Evolutionary conservation across 306 rosid genomes (phyloP).

Genomic region (Glycyrrhiza uralensis): DNA sequence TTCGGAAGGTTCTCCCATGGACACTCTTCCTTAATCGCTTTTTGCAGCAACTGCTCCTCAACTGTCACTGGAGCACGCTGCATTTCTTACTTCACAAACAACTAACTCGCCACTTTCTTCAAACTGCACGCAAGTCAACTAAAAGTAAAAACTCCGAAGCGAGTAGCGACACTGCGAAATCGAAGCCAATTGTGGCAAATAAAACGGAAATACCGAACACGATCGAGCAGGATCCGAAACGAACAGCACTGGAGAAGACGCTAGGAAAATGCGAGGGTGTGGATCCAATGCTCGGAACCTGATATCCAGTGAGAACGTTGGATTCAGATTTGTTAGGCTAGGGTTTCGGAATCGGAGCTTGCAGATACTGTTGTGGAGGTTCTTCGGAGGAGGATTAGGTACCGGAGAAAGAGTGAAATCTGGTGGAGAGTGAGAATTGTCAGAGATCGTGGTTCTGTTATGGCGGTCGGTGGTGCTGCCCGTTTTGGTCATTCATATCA

Average conservation of each 20-base stretch:
- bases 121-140: conserved; percentile 14
- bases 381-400: neutral
- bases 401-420: neutral
- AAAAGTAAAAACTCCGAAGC: neutral
- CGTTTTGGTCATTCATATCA: neutral
- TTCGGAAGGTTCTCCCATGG: conserved; percentile 91
- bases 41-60: conserved; percentile 77
- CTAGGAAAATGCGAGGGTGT: neutral
- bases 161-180: conserved; percentile 3
- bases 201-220: neutral
- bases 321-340: neutral
- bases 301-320: conserved; percentile 3
- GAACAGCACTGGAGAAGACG: neutral
- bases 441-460: neutral
- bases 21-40: conserved; percentile 88
- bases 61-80: conserved; percentile 66
- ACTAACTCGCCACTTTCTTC: conserved; percentile 20
- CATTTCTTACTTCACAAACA: conserved; percentile 47
- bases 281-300: conserved; percentile 11
- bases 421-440: conserved; percentile 3
- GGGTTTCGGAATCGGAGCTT: conserved; percentile 16
- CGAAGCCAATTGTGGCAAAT: neutral
- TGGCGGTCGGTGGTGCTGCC: conserved; percentile 5
- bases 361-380: neutral
- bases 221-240: conserved; percentile 12